A percentile compares a stretch with the other conserved stretches of the same genome.
Evolutionary conservation across 257 asterid species (phyloP).

Genomic region (Plantago ovata): DNA sequence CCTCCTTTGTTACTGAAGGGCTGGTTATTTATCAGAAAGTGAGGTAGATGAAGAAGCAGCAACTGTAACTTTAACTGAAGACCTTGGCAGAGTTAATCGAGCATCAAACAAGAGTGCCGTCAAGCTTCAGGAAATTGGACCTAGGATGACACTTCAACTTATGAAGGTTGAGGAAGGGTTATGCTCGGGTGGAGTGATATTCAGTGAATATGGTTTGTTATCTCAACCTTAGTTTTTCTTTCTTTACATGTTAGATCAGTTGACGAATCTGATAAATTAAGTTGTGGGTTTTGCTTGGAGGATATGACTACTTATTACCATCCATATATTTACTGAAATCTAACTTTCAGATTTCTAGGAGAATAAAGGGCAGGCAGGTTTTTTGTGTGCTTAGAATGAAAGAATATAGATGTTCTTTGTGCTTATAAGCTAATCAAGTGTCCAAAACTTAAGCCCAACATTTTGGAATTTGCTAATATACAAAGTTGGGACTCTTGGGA

Average conservation of each 20-base stretch:
- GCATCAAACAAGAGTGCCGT: conserved; percentile 85
- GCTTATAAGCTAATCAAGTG: not conserved
- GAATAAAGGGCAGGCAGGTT: not conserved
- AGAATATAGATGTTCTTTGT: not conserved
- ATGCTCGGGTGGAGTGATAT: conserved; percentile 71
- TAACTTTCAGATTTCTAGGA: not conserved
- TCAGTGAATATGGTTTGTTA: conserved; percentile 44
- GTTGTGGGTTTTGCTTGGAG: not conserved
- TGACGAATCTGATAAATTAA: conserved; percentile 3
- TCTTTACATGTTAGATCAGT: conserved; percentile 5
- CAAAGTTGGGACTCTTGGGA: not conserved
- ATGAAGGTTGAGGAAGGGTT: conserved; percentile 74
- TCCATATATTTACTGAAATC: not conserved
- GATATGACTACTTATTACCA: not conserved
- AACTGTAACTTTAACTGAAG: conserved; percentile 62
- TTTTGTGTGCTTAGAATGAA: not conserved
- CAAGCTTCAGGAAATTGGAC: conserved; percentile 91
- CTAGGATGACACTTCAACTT: conserved; percentile 83
- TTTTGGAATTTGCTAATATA: not conserved
- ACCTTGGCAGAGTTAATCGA: conserved; percentile 73
- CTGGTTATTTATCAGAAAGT: conserved; percentile 96
- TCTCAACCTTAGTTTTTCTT: not conserved
- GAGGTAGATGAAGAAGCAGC: conserved; percentile 94
- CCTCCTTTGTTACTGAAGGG: conserved; percentile 40
- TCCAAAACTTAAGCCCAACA: not conserved